Base-by-base conservation (phyloP, 2,329 filamentous ascomycete species). In the Trichoderma brevicompactum region DNA sequence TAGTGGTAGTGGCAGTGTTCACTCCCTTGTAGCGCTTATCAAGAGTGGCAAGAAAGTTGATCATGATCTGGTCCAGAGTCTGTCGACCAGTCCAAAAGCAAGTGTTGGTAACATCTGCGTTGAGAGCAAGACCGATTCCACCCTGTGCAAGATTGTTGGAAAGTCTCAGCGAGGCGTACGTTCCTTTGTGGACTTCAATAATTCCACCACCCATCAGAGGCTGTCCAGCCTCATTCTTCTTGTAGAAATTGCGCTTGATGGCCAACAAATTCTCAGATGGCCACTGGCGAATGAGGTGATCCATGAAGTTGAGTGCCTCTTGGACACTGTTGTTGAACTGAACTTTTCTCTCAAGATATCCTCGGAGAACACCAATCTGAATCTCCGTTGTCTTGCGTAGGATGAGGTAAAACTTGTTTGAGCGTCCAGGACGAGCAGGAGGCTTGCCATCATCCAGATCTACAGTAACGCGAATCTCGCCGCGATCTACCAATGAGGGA, bases 21-120 rank as follows among this genome's bases (percentile, higher is more conserved):
- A 74, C 13, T 5, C 70, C 68, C 6, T 67, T 65, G 67, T 72
- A 79, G 19, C 70, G 71, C 1, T 55, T 66, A 32, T 79, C 77
- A 40, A 71, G 69, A 3, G 71, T 70, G 36, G 67, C 75, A 49
- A 76, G 70, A 19, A 75, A 77, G 61, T 77, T 73, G 74, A 76
- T 72, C 52, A 71, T 65, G 2, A 84, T 65, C 3, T 77, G 70
- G 17, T 79, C 77, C 5, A 85, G 59, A 1, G 72, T 73, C 52
- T 79, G 76, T 1, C 73, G 68, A 0, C 73, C 76, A 0, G 77
- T 83, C 90, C 92, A 98, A 79, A 99, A 99, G 12, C 91, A 91
- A 0, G 92, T 91, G 74, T 98, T 97, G 65, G 94, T 90, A 36
- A 97, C 90, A 72, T 99, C 94, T 10, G 96, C 87, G 71, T 97